Evolutionary conservation across 2,329 filamentous ascomycete genomes (phyloP), one percentile per base, ranked within the genome.

Genomic region (Ceratocystiopsis minuta): DNA sequence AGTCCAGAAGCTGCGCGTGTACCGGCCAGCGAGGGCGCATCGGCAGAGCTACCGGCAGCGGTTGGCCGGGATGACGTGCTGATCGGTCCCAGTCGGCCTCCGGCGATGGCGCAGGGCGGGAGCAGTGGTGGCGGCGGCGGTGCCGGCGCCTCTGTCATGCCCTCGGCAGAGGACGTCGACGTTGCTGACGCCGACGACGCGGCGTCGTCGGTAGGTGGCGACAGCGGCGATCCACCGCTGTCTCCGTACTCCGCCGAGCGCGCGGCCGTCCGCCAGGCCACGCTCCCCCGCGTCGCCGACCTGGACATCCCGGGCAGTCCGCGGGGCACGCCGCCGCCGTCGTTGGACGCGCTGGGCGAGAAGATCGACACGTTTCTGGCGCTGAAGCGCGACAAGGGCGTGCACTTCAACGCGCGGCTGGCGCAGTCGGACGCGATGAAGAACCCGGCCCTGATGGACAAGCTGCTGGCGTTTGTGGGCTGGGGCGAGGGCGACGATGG

Each of bases 381-480:
- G 37, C 67, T 88, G n/a, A 90, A 90, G 61, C 52, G 54, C 34
- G 75, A 73, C 53, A 73, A 78, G 48, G 78, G 78, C 5, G 66
- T 77, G 15, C 83, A 90, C 58, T 88, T 88, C 65, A 87, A 90
- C 56, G 66, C 75, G 51, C 77, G 80, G 46, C 63, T 90, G 10
- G 72, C 79, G 33, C 67, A 68, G 44, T 80, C 78, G 0, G 60
- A 70, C 1, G 73, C 79, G 9, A 62, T 87, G 45, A 71, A 72
- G 40, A 88, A 88, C 53, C 83, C 83, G 3, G 72, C 70, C 36
- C 62, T 87, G 41, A 71, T 75, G 57, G 74, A 80, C 47, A 85
- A 82, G 59, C 64, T 88, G 43, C 67, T 85, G 62, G 67, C 65
- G 18, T 87, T 84, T 60, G 76, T 78, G 14, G 70, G 67, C 1